Evolutionary conservation across 1,284 basidiomycete species (phyloP).

Genomic region (Tylopilus sp.): DNA sequence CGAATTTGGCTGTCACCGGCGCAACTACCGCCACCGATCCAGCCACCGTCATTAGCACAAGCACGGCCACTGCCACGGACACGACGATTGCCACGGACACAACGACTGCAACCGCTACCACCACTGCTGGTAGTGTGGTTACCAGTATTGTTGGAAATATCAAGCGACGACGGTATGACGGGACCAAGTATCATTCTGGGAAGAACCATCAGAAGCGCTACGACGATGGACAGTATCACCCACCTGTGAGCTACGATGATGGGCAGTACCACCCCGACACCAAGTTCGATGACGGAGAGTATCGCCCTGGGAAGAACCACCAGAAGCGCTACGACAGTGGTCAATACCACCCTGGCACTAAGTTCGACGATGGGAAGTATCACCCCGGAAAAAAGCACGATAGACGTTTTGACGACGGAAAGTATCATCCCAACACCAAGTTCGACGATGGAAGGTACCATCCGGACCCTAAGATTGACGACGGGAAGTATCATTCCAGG

Average conservation of each 20-base stretch:
- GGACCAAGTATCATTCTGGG: background rate
- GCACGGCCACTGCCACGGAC: background rate
- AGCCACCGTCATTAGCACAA: too few species aligned
- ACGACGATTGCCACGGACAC: background rate
- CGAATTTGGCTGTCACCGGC: too few species aligned
- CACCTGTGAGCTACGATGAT: too few species aligned
- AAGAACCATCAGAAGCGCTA: constrained; percentile 2
- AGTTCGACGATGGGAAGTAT: background rate
- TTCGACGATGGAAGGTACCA: constrained; percentile 11
- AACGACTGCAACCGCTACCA: background rate
- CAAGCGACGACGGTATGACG: constrained; percentile 1
- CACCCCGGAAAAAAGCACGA: background rate
- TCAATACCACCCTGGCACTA: background rate
- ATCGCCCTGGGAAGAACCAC: background rate
- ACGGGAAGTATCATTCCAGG: constrained; percentile 4
- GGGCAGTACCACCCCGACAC: too few species aligned
- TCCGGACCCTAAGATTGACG: background rate
- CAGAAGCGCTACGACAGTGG: constrained; percentile 5
- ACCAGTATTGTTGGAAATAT: background rate
- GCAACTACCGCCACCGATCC: background rate
- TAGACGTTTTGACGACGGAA: background rate
- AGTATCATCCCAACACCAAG: background rate
- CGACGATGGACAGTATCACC: too few species aligned
- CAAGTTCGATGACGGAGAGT: too few species aligned
- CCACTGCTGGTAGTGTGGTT: background rate